Evolutionary conservation across 1,139 yeast species (phyloP).

Genomic region (Suhomyces kunorum): DNA sequence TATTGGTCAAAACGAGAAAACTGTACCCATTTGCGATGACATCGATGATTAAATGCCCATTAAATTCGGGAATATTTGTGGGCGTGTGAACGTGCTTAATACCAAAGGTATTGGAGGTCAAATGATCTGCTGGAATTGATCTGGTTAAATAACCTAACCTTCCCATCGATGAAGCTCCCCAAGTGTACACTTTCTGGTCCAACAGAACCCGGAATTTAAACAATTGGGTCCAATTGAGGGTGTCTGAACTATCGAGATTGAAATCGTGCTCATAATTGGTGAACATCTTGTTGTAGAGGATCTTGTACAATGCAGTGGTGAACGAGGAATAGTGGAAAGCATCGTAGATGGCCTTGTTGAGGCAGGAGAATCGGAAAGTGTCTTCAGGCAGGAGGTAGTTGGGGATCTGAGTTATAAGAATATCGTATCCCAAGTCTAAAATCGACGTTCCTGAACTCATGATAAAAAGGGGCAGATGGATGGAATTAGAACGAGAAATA

Average conservation of each 20-base stretch:
- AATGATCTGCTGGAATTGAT: conserved; percentile 31
- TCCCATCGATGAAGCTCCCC: conserved; percentile 61
- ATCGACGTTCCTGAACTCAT: conserved; percentile 5
- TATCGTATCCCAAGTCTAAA: conserved; percentile 44
- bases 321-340: conserved; percentile 26
- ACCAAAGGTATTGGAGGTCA: conserved; percentile 16
- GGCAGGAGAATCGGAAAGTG: conserved; percentile 47
- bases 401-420: conserved; percentile 43
- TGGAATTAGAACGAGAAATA: too few species aligned
- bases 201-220: conserved; percentile 43
- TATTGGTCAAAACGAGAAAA: conserved; percentile 57
- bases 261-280: conserved; percentile 32
- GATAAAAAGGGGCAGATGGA: background rate
- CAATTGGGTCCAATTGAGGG: conserved; percentile 51
- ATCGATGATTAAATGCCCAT: conserved; percentile 49
- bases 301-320: conserved; percentile 46
- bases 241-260: conserved; percentile 25
- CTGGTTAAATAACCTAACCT: conserved; percentile 55
- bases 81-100: conserved; percentile 44
- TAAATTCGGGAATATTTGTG: conserved; percentile 33
- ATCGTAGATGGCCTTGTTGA: conserved; percentile 37
- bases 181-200: conserved; percentile 52
- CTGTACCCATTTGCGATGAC: conserved; percentile 68
- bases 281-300: conserved; percentile 52
- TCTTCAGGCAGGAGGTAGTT: conserved; percentile 45